These are phyloP conservation scores for Tylopilus vinaceipallidus DNA, from an alignment of 768 basidiomycete genomes.

Conservation along the genomic window DNA sequence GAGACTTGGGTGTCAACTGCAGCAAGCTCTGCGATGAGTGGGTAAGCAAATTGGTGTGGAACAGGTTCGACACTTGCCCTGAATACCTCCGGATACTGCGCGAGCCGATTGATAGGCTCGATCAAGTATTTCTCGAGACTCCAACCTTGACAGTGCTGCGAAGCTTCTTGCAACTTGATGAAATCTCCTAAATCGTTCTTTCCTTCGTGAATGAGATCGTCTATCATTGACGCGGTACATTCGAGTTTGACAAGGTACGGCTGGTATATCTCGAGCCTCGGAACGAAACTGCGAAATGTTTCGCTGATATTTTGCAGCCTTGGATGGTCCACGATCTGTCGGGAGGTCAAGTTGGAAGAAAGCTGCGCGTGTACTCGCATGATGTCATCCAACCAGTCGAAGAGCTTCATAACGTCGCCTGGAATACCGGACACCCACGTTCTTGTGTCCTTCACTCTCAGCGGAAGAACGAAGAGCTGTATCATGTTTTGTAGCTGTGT, in stretches of 20 bases:
- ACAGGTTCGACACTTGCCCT: constrained; percentile 47
- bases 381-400: constrained; percentile 91
- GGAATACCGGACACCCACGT: constrained; percentile 85
- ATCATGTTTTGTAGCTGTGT: constrained; percentile 63
- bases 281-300: constrained; percentile 57
- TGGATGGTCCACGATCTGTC: constrained; percentile 40
- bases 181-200: constrained; percentile 83
- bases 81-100: constrained; percentile 70
- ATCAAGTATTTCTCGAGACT: constrained; percentile 64
- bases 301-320: constrained; percentile 56
- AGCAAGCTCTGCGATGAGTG: constrained; percentile 55
- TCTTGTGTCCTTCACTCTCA: constrained; percentile 67
- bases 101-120: constrained; percentile 73
- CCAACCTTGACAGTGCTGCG: constrained; percentile 57
- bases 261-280: constrained; percentile 78
- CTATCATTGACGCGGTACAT: constrained; percentile 52
- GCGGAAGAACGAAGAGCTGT: constrained; percentile 71
- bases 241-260: constrained; percentile 79
- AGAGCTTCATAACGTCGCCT: constrained; percentile 59
- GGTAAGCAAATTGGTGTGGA: constrained; percentile 2
- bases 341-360: constrained; percentile 43
- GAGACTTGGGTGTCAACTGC: constrained; percentile 64
- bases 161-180: constrained; percentile 61
- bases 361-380: constrained; percentile 72
- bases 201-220: constrained; percentile 45